Evolutionary conservation across 2,329 filamentous ascomycete species (phyloP), one percentile per base, ranked within the genome.

Genomic region (Neurospora sp.): DNA sequence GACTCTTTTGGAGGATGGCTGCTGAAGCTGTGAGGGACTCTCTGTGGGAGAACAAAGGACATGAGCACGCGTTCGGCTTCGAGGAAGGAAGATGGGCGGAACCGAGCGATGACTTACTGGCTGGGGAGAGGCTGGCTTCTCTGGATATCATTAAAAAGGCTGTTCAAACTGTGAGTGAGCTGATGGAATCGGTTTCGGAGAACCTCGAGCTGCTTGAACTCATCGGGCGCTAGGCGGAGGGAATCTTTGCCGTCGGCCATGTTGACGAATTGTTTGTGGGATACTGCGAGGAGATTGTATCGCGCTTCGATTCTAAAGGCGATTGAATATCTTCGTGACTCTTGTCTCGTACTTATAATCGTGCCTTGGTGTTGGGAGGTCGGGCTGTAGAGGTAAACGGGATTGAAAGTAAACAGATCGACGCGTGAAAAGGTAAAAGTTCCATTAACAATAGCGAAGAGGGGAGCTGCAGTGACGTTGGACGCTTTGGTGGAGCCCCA

Each of bases 21-120:
- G 89, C 85, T 67, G 90, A 90, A n/a, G 88, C 87, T 78, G 93
- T 90, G 67, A 94, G 84, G 15, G 90, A 92, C 66, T 88, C 85
- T 76, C 91, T 93, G 8, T 39, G 40, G 28, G 7, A n/a, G 23
- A 19, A 46, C 10, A 52, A 33, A 19, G 4, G 13, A 13, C 36
- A 36, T 38, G 73, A 36, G 4, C 36, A 38, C 19, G 69, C 5
- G 39, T 38, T 10, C 36, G 36, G 9, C 38, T 70, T 43, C 38
- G 39, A 67, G 19, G 38, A 23, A 69, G n/a, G 13, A 38, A 19
- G 42, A n/a, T 9, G 38, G 38, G 46, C 38, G 66, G 28, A 2
- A 39, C 58, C n/a, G 10, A 13, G 33, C 13, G 23, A 70, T 11
- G 17, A 71, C 84, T 71, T 81, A 93, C 90, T 89, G 87, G 70